phyloP scores from a whole-genome alignment of 257 asterid genomes.

The Osmanthus fragrans region DNA sequence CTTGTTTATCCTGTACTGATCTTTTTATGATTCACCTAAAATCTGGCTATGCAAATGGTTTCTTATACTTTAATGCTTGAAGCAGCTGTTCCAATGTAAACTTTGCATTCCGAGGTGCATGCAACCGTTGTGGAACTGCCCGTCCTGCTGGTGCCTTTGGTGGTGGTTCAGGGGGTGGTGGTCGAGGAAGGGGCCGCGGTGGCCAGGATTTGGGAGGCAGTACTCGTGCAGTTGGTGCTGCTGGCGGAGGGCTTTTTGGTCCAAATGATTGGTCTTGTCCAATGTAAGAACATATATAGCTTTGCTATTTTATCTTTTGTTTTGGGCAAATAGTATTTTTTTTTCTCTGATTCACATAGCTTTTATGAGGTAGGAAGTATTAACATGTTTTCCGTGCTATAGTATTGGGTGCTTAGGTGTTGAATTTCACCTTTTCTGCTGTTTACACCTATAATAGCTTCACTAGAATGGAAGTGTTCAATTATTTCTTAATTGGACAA shows the following conservation, averaged over 20 bases:
- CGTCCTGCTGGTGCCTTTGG: constrained; percentile 89
- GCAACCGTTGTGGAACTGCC: constrained; percentile 98
- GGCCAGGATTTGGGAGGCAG: constrained; percentile 61
- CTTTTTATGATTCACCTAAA: constrained; percentile 14
- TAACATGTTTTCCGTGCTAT: neutral
- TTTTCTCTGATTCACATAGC: neutral
- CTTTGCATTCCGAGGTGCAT: constrained; percentile 98
- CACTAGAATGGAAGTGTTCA: neutral
- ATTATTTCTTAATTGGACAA: neutral
- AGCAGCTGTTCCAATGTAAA: constrained; percentile 95
- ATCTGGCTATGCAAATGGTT: constrained; percentile 21
- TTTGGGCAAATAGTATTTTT: neutral
- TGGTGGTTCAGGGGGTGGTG: constrained; percentile 76
- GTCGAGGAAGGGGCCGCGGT: constrained; percentile 92
- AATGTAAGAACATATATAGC: constrained; percentile 54
- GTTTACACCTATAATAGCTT: neutral
- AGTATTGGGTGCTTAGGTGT: neutral
- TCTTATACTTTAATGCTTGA: constrained; percentile 36
- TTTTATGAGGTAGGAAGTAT: constrained; percentile 1
- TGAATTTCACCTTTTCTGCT: neutral
- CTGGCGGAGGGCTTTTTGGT: constrained; percentile 91
- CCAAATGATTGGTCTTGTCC: constrained; percentile 99
- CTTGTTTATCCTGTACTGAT: constrained; percentile 20
- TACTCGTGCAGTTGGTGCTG: constrained; percentile 64
- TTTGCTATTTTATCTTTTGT: neutral